Conservation (phyloP, 148 eudicot species). For the Dysphania ambrosioides region DNA sequence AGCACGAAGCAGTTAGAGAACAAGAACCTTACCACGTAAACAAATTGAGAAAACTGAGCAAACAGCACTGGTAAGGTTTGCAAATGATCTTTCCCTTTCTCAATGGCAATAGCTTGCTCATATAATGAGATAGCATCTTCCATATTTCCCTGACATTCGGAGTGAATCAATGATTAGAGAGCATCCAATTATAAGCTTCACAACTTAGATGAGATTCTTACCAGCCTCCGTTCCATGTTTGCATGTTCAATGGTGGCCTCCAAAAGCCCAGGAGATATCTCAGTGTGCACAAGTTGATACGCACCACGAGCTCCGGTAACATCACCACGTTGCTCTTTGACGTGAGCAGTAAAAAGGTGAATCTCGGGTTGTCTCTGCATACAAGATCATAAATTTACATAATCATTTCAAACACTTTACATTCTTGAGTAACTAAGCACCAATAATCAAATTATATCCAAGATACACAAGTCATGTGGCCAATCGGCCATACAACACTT, state of each 20-base stretch:
- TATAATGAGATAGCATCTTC: constrained; percentile 81
- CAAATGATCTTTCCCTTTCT: constrained; percentile 96
- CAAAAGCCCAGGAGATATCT: constrained; percentile 87
- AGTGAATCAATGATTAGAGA: constrained; percentile 14
- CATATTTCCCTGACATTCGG: constrained; percentile 58
- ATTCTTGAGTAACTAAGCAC: neutral
- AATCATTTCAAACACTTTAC: neutral
- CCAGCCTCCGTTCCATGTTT: constrained; percentile 92
- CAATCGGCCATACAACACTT: no score
- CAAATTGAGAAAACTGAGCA: constrained; percentile 91
- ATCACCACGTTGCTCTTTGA: constrained; percentile 73
- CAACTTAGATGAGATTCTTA: constrained; percentile 28
- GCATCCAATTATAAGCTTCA: neutral
- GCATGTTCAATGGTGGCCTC: constrained; percentile 94
- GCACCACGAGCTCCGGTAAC: constrained; percentile 87
- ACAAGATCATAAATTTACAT: neutral
- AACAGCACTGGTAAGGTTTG: constrained; percentile 71
- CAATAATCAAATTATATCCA: neutral
- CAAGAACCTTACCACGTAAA: constrained; percentile 56
- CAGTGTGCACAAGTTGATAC: constrained; percentile 83
- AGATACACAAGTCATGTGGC: no score
- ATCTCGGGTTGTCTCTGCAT: constrained; percentile 95
- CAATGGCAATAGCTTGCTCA: constrained; percentile 95
- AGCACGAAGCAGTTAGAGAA: neutral
- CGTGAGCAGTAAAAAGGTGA: constrained; percentile 84